Conservation (phyloP, 495 filamentous ascomycete species). For the Pseudomonodictys pantanalensis region DNA sequence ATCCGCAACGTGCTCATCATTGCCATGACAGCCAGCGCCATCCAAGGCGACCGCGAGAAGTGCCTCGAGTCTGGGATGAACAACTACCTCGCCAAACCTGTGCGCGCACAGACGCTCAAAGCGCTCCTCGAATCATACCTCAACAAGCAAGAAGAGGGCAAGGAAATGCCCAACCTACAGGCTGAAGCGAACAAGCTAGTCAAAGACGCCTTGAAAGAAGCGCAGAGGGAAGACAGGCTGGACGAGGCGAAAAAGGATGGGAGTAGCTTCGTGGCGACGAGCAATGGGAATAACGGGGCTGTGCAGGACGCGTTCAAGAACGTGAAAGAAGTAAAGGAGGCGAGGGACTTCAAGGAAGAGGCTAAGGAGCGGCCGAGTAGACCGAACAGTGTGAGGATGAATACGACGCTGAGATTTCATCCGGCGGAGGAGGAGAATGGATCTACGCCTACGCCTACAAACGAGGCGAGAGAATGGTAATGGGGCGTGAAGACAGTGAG, state of each 20-base stretch:
- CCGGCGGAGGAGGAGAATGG: no score
- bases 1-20: conserved; percentile 80
- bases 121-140: conserved; percentile 43
- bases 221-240: background rate
- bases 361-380: no score
- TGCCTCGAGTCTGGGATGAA: conserved; percentile 93
- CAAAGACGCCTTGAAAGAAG: conserved; percentile 4
- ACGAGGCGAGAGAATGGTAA: no score
- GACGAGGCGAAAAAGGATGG: background rate
- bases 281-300: no score
- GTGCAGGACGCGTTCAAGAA: no score
- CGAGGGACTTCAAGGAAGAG: no score
- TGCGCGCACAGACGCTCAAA: conserved; percentile 52
- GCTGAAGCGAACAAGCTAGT: conserved; percentile 21
- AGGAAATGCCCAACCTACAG: conserved; percentile 16
- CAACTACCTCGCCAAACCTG: conserved; percentile 90
- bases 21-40: conserved; percentile 90
- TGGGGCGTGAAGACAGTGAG: no score
- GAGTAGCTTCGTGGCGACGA: no score
- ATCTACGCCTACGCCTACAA: no score
- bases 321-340: no score
- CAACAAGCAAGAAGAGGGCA: conserved; percentile 38
- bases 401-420: no score
- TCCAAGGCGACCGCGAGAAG: conserved; percentile 87
- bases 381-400: no score